Evolutionary conservation across 805 yeast species (phyloP), one percentile per base, ranked within the genome.

Genomic region (Candida coquimbonensis): DNA sequence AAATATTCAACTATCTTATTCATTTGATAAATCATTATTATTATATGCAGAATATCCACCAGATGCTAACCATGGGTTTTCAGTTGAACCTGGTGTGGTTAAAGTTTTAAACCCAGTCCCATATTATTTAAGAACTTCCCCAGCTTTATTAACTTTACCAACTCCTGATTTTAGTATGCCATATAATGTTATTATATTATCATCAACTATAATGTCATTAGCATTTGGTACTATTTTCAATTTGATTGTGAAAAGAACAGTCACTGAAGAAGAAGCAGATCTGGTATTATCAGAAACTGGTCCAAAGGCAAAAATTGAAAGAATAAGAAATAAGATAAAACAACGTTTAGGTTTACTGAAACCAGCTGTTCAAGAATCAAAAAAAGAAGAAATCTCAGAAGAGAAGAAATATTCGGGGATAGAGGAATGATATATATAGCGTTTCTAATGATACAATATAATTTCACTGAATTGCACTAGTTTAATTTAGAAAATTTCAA

Each of bases 101-200:
- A 75, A 83, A 3, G 76, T 87, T 0, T 43, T 81, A 9, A 62
- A 64, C 11, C 69, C 68, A 47, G 54, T 29, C 12, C 37, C 49
- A 7, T 82, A 83, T 54, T 72, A 77, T 48, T 55, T 81, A 49
- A 75, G 98, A 59, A 87, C 98, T 0, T 78, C 96, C 5, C 85
- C 97, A n/a, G 74, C 90, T 38, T 70, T 93, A 47, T 70, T 93
- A 41, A 79, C 93, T 0, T 72, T 93, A 43, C 96, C 99, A 3
- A 93, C 98, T 0, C 99, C 99, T 0, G 99, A 93, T 67, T 93
- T 93, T 66, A 86, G 96, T 51, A 93, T 93, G 99, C 99, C 99
- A 0, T 93, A 93, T 63, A 93, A 93, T 57, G 99, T 93, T 37
- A 91, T 93, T 49, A 93, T 93, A 39, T 70, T 93, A 50, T 87